Evolutionary conservation across 805 yeast species (phyloP), one percentile per base, ranked within the genome.

Genomic region (Starmerella vaccinii): DNA sequence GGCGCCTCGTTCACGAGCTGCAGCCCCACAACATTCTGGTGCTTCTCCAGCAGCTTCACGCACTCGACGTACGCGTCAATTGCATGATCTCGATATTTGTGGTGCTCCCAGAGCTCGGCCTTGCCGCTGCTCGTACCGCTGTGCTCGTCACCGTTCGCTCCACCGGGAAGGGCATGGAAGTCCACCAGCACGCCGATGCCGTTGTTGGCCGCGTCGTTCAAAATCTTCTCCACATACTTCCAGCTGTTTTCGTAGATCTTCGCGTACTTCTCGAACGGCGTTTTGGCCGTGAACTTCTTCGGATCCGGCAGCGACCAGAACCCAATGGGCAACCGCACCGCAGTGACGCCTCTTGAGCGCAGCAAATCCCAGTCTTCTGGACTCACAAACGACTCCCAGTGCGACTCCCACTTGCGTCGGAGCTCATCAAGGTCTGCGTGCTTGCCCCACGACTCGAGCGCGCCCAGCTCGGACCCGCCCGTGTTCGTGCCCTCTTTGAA

Each of bases 91-190:
- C 71, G 60, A 32, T 65, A 58, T 41, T 49, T 38, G 21, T 57
- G 32, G 40, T 69, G 64, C 37, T 57, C 60, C 89, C 94, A 87
- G 59, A 86, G 81, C 10, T 72, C 83, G 1, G 90, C 79, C 39
- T 69, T 62, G 2, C 74, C 74, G 42, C 80, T 69, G 47, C 67
- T 50, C 47, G 79, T 81, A 9, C 97, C 97, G 58, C 90, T 80
- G 64, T 89, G 97, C 45, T 81, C 85, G 29, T 81, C 83, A 1
- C 79, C 75, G 61, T 92, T 90, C 22, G 97, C 97, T 33, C 97
- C 97, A 13, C 86, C 87, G 4, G 97, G 97, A 9, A 90, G 66
- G 0, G 84, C 97, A 66, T 92, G 97, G 39, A 90, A 60, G 65
- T 90, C 97, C 15, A 90, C 75, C 49, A 90, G 60, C 0, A 90